Conservation (phyloP, 768 basidiomycete genomes). For the Tricholoma furcatifolium region DNA sequence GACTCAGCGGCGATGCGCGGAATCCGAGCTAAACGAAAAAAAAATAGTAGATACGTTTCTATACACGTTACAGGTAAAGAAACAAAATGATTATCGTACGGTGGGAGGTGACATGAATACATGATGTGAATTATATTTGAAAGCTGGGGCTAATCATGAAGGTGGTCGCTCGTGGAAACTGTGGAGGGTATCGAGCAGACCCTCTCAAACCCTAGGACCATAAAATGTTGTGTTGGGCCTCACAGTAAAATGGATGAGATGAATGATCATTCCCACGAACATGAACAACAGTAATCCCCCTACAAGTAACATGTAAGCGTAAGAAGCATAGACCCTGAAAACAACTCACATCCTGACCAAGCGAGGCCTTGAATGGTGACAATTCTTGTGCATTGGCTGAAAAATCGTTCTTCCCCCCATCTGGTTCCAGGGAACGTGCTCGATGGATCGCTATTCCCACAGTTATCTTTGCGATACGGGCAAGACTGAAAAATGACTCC, state of each 20-base stretch:
- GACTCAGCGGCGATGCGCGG: too few species aligned
- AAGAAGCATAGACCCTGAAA: background rate
- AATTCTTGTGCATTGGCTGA: slow-evolving; percentile 14
- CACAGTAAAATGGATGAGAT: background rate
- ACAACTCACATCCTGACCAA: slow-evolving; percentile 12
- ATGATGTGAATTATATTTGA: too few species aligned
- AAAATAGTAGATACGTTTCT: too few species aligned
- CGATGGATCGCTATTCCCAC: background rate
- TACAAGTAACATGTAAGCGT: background rate
- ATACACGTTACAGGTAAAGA: too few species aligned
- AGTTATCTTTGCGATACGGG: slow-evolving; percentile 13
- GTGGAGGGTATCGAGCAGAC: too few species aligned
- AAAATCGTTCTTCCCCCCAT: slow-evolving; percentile 12
- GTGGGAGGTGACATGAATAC: too few species aligned
- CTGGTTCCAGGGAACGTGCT: slow-evolving; percentile 5
- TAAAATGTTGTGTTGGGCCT: slow-evolving; percentile 13
- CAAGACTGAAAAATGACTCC: slow-evolving; percentile 10
- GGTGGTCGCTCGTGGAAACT: too few species aligned
- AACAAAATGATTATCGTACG: too few species aligned
- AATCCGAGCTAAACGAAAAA: too few species aligned
- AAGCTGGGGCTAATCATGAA: too few species aligned
- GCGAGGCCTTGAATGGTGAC: slow-evolving; percentile 14
- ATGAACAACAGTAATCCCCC: slow-evolving; percentile 11
- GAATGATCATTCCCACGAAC: slow-evolving; percentile 12
- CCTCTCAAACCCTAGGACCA: background rate